Conservation (phyloP, 306 rosid genomes). For the Hippophae gyantsensis region DNA sequence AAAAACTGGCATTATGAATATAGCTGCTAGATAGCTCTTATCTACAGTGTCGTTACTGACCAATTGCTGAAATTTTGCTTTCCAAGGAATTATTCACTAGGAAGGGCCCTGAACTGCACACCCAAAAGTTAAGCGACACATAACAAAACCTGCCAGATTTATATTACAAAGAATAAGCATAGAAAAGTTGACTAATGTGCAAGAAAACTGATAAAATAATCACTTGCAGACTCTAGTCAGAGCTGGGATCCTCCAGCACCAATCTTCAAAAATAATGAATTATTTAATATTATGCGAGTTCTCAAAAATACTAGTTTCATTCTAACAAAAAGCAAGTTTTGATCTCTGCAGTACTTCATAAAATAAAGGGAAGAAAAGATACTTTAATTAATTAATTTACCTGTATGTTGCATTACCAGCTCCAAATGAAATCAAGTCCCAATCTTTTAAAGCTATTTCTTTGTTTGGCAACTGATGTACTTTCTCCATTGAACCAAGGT, state of each 20-base stretch:
- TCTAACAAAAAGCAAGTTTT: background rate
- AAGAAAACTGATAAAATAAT: too few species aligned
- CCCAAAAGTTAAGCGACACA: slow-evolving; percentile 49
- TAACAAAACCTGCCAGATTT: slow-evolving; percentile 64
- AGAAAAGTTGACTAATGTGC: background rate
- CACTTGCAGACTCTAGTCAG: background rate
- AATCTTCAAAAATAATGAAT: background rate
- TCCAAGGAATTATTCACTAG: slow-evolving; percentile 41
- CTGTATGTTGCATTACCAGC: slow-evolving; percentile 81
- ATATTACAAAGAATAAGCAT: slow-evolving; percentile 5
- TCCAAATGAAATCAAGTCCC: slow-evolving; percentile 76
- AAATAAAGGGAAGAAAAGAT: slow-evolving; percentile 1
- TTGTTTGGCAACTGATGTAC: slow-evolving; percentile 70
- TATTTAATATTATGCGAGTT: background rate
- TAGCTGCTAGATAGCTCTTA: too few species aligned
- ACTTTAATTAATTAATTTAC: slow-evolving; percentile 15
- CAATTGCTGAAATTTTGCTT: slow-evolving; percentile 63
- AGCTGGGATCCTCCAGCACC: background rate
- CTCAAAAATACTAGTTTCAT: slow-evolving; percentile 1
- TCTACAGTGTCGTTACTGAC: slow-evolving; percentile 35
- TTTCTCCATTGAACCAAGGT: slow-evolving; percentile 41
- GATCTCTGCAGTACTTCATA: slow-evolving; percentile 10
- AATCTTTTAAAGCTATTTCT: slow-evolving; percentile 57
- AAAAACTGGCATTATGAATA: too few species aligned
- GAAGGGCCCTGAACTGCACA: slow-evolving; percentile 29